These are phyloP conservation scores for Colletotrichum noveboracense DNA, from an alignment of 2,329 filamentous ascomycete genomes.

Conservation along the genomic window DNA sequence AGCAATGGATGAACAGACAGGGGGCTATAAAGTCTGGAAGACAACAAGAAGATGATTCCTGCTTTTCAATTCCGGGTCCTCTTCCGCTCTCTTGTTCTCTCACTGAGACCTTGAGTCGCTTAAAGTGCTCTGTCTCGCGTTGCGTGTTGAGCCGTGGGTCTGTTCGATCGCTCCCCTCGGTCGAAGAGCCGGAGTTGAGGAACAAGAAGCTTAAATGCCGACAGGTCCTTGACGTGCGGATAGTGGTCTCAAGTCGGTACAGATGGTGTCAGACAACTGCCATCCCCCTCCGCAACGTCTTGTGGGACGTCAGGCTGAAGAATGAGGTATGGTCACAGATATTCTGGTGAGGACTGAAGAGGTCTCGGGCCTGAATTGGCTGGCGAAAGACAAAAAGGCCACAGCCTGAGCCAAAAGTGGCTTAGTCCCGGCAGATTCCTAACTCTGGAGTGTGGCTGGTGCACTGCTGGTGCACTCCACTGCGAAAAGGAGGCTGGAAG, in stretches of 20 bases:
- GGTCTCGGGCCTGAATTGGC: conserved; percentile 13
- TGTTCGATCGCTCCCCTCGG: not conserved
- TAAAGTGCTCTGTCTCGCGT: not conserved
- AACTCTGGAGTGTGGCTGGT: conserved; percentile 2
- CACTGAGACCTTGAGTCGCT: not conserved
- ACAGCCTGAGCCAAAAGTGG: conserved; percentile 15
- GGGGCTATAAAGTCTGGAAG: not conserved
- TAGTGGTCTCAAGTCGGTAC: conserved; percentile 14
- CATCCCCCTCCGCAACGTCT: conserved; percentile 22
- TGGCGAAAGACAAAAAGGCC: conserved; percentile 18
- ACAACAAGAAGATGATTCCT: not conserved
- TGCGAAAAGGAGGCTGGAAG: not conserved
- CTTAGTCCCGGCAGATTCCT: conserved; percentile 20
- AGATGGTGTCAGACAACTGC: conserved; percentile 20
- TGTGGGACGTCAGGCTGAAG: conserved; percentile 23
- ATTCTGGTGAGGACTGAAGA: conserved; percentile 21
- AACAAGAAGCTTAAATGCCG: conserved; percentile 15
- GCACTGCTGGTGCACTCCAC: not conserved
- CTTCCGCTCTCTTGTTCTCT: not conserved
- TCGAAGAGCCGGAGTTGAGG: not conserved
- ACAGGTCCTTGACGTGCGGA: conserved; percentile 5
- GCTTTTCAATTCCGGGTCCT: not conserved
- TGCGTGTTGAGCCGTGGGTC: not conserved
- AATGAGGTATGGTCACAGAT: conserved; percentile 18
- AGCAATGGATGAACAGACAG: not conserved